Base-by-base conservation (phyloP, 192 early-diverging fungal genomes). In the Umbelopsis ramanniana region DNA sequence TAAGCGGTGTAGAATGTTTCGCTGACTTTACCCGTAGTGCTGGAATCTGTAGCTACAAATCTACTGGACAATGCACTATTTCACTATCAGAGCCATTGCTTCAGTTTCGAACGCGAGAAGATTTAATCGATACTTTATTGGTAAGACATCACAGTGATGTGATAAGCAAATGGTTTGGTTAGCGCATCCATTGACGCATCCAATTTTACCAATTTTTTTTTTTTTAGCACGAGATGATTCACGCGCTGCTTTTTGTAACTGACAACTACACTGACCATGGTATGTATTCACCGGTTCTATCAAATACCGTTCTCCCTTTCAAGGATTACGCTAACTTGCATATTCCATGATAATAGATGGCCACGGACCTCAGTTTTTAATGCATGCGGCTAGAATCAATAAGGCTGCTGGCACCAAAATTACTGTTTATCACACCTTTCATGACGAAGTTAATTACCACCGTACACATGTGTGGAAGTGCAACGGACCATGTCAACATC, bases 391-490 rank as follows among this genome's bases (percentile, higher is more conserved):
- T 48, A 72, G 85, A 54, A 87, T 92, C 48, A 92, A 88, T 66
- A 45, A 74, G 10, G 66, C 46, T 12, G 81, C 79, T 35, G 84
- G 84, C 46, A 80, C 85, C 0, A 77, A 83, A 10, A 88, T 91
- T 29, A 86, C 89, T 15, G 87, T 91, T 8, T 91, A 88, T 74
- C 90, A 91, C 52, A 89, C 76, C 46, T 92, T 92, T 67, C 83
- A 80, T 48, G 87, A 92, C 43, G 90, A 92, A 71, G 90, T 92
- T 1, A 67, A 83, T 46, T 79, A 88, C 69, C 89, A 92, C 38
- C 76, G 81, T n/a, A 87, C 82, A 1, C 90, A 92, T 74, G 72
- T 90, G 2, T 92, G 90, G 90, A 83, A 85, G 54, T 92, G 90
- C 68, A 67, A 83, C 66, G 82, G 90, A 6, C 79, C 82, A 14